Conservation (phyloP, 108 stramenopile genomes). For the Seminavis robusta region DNA sequence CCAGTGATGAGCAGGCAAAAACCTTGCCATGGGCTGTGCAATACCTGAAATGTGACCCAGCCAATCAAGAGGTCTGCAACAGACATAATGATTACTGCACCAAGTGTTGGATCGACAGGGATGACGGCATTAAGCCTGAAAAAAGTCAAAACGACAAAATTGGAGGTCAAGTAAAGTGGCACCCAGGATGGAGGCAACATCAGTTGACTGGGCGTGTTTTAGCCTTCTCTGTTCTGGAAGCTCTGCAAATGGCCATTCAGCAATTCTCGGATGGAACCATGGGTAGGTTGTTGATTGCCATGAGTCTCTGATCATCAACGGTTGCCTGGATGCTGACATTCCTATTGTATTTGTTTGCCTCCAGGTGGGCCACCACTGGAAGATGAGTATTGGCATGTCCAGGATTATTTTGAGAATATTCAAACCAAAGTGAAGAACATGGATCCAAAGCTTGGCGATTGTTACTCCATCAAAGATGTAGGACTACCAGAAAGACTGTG, state of each 20-base stretch:
- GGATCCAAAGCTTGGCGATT: slow-evolving; percentile 29
- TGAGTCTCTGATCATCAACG: background rate
- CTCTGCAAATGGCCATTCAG: slow-evolving; percentile 58
- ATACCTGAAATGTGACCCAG: slow-evolving; percentile 63
- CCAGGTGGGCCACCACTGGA: slow-evolving; percentile 75
- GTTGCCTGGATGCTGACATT: no score
- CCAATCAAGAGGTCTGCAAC: no score
- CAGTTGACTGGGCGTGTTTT: slow-evolving; percentile 69
- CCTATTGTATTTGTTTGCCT: background rate
- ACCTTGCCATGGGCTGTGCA: slow-evolving; percentile 63
- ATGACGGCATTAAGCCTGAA: slow-evolving; percentile 45
- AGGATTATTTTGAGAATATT: slow-evolving; percentile 55
- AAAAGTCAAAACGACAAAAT: slow-evolving; percentile 7
- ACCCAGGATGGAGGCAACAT: slow-evolving; percentile 77
- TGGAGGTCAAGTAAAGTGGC: slow-evolving; percentile 39
- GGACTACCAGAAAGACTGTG: slow-evolving; percentile 30
- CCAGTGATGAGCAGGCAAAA: slow-evolving; percentile 39
- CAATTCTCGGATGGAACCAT: slow-evolving; percentile 65
- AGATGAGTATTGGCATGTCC: slow-evolving; percentile 74
- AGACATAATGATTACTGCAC: slow-evolving; percentile 47
- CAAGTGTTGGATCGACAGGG: slow-evolving; percentile 66
- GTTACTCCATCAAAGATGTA: slow-evolving; percentile 31
- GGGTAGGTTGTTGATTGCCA: slow-evolving; percentile 12
- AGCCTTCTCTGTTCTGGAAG: slow-evolving; percentile 51
- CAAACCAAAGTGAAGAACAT: slow-evolving; percentile 34